A percentile compares a stretch with the other conserved stretches of the same genome.
Evolutionary conservation across 2,329 filamentous ascomycete genomes (phyloP).

Genomic region (Penicillium thymicola): DNA sequence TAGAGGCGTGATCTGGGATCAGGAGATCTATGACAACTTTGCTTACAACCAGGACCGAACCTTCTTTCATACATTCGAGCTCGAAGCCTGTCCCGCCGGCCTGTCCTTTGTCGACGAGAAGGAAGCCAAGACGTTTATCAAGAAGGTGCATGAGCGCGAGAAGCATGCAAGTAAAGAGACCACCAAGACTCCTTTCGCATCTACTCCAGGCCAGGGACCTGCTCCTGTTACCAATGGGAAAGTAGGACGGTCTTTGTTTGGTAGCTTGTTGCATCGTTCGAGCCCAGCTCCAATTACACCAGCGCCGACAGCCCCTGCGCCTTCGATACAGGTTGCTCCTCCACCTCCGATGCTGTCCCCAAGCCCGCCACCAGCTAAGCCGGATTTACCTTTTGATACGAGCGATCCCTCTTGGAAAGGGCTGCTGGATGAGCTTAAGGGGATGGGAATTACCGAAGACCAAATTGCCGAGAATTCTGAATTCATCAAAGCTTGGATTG

Average conservation of each 20-base stretch:
- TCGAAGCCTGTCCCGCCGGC: slow-evolving; percentile 85
- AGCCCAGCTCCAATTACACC: slow-evolving; percentile 39
- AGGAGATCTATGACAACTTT: slow-evolving; percentile 96
- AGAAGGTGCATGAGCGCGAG: slow-evolving; percentile 94
- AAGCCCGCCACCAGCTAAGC: slow-evolving; percentile 26
- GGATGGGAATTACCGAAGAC: slow-evolving; percentile 66
- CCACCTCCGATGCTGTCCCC: slow-evolving; percentile 30
- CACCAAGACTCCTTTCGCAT: slow-evolving; percentile 68
- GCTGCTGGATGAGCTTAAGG: slow-evolving; percentile 58
- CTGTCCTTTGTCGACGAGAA: slow-evolving; percentile 96
- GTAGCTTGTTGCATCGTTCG: slow-evolving; percentile 50
- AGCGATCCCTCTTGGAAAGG: slow-evolving; percentile 61
- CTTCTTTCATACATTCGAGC: slow-evolving; percentile 96
- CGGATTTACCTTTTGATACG: slow-evolving; percentile 54
- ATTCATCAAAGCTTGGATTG: slow-evolving; percentile 66
- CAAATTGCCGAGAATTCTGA: slow-evolving; percentile 65
- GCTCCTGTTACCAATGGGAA: slow-evolving; percentile 45
- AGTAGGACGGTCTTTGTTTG: slow-evolving; percentile 52
- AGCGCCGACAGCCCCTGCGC: slow-evolving; percentile 23
- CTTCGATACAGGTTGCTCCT: slow-evolving; percentile 32
- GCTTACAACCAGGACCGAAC: slow-evolving; percentile 94
- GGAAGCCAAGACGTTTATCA: slow-evolving; percentile 93
- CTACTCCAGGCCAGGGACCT: slow-evolving; percentile 48
- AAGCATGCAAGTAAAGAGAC: slow-evolving; percentile 93
- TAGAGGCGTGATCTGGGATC: slow-evolving; percentile 90